Conservation (phyloP, 306 rosid genomes). For the Quillaja saponaria region DNA sequence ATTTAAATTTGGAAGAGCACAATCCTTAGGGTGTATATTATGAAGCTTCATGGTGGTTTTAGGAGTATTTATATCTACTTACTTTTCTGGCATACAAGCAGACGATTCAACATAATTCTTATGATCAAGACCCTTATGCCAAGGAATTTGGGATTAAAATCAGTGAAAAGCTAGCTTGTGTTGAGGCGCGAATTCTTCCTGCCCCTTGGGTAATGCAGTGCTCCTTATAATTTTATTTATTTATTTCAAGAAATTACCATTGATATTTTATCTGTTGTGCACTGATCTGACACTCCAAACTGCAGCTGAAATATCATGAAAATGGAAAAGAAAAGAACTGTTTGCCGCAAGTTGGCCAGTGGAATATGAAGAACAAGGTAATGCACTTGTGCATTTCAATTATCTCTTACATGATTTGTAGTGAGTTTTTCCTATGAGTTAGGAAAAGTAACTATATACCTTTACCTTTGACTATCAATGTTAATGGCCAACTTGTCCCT, state of each 20-base stretch:
- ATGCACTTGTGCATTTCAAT: conserved; percentile 1
- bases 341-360: conserved; percentile 97
- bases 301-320: conserved; percentile 92
- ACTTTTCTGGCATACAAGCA: conserved; percentile 33
- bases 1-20: too few relatives aligned
- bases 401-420: background rate
- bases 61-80: background rate
- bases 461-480: background rate
- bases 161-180: conserved; percentile 86
- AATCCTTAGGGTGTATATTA: too few relatives aligned
- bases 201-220: conserved; percentile 89
- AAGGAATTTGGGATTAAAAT: conserved; percentile 88
- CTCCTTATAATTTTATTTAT: conserved; percentile 23
- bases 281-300: conserved; percentile 19
- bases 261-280: background rate
- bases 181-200: conserved; percentile 95
- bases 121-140: conserved; percentile 91
- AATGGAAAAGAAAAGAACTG: conserved; percentile 95
- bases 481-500: background rate
- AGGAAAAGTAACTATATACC: background rate
- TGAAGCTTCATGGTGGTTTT: background rate
- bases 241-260: background rate
- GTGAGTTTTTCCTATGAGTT: background rate
- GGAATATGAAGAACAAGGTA: conserved; percentile 99
- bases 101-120: conserved; percentile 87